Conservation (phyloP, 805 yeast genomes). For the Candida morakotiae region DNA sequence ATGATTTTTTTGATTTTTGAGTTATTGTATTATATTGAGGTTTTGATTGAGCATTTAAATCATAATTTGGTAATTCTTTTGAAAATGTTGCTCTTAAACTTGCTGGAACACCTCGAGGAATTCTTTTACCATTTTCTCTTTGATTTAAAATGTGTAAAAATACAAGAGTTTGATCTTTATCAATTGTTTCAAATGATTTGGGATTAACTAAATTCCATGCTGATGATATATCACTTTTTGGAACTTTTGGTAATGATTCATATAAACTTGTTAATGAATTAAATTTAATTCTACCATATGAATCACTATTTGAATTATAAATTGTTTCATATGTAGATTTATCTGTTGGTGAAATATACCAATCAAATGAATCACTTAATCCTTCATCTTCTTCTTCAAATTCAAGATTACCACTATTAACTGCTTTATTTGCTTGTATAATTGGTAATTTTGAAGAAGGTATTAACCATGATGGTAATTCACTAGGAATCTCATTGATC, state of each 20-base stretch:
- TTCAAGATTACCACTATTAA: constrained; percentile 22
- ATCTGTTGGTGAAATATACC: constrained; percentile 95
- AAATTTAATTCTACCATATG: constrained; percentile 75
- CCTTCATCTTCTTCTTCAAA: constrained; percentile 51
- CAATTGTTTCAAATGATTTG: constrained; percentile 78
- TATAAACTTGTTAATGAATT: constrained; percentile 69
- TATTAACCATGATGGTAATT: constrained; percentile 86
- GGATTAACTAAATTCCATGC: constrained; percentile 98
- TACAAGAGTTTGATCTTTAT: constrained; percentile 87
- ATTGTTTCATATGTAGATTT: constrained; percentile 73
- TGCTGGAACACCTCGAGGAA: constrained; percentile 94
- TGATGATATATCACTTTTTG: constrained; percentile 76
- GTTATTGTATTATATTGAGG: constrained; percentile 15
- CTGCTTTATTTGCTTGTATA: constrained; percentile 77
- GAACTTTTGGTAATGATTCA: constrained; percentile 64
- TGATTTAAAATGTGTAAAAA: constrained; percentile 89
- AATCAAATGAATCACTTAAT: constrained; percentile 71
- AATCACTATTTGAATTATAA: constrained; percentile 69
- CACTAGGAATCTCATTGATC: constrained; percentile 52
- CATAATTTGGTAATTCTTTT: constrained; percentile 75
- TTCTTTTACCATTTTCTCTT: constrained; percentile 75
- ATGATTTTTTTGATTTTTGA: constrained; percentile 23
- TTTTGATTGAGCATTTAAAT: constrained; percentile 38
- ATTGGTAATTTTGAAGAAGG: constrained; percentile 87
- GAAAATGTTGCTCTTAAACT: constrained; percentile 87